phyloP scores from a whole-genome alignment of 495 filamentous ascomycete species.

The Chaetomidium leptoderma region DNA sequence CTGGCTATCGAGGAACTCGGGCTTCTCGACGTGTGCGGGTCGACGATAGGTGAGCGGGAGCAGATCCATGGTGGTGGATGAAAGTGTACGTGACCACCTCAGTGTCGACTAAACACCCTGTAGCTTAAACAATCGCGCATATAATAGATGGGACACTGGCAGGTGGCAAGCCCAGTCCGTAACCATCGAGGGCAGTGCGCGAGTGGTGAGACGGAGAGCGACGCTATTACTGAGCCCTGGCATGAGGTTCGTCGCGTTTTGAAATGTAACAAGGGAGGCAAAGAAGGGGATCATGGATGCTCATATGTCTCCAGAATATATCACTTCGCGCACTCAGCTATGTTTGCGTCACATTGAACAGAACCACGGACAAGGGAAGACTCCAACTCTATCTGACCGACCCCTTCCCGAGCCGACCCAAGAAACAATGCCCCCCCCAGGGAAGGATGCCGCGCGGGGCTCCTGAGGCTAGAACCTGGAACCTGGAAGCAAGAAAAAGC shows the following conservation, averaged over 20 bases:
- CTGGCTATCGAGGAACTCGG: constrained; percentile 26
- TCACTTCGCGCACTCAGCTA: neutral
- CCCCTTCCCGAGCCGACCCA: too few species aligned
- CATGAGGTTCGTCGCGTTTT: too few species aligned
- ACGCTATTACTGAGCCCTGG: too few species aligned
- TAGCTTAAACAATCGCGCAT: too few species aligned
- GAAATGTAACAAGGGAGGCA: neutral
- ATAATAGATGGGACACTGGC: too few species aligned
- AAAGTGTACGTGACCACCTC: neutral
- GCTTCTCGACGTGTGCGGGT: constrained; percentile 34
- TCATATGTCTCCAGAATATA: neutral
- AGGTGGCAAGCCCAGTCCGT: too few species aligned
- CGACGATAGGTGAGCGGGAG: constrained; percentile 38
- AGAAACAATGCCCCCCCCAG: neutral
- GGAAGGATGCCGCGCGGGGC: neutral
- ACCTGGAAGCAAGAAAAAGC: neutral
- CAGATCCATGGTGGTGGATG: constrained; percentile 25
- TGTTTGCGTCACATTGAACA: neutral
- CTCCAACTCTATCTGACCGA: too few species aligned
- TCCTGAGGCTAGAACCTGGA: neutral
- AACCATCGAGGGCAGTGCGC: neutral
- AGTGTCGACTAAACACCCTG: neutral
- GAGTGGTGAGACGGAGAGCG: neutral
- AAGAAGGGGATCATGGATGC: too few species aligned
- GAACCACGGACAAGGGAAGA: neutral